Conservation (phyloP, 176 grass and related monocot genomes). For the Alloteropsis semialata region DNA sequence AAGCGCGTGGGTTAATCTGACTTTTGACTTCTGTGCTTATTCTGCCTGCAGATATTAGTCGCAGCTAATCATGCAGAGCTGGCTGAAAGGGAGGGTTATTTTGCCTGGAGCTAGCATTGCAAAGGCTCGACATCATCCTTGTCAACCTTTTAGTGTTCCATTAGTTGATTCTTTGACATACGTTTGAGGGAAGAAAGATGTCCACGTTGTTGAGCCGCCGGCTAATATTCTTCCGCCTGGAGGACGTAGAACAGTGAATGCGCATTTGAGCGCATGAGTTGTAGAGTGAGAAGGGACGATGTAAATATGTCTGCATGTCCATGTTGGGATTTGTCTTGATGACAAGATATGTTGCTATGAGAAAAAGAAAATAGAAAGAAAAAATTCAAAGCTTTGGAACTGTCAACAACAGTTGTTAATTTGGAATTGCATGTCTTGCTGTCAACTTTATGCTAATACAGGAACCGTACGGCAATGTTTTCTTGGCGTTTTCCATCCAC, state of each 20-base stretch:
- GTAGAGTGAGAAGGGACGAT: slow-evolving; percentile 21
- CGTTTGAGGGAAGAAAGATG: not conserved
- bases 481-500: not conserved
- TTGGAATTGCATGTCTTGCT: slow-evolving; percentile 17
- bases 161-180: slow-evolving; percentile 47
- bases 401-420: not conserved
- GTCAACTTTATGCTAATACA: not conserved
- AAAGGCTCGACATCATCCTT: slow-evolving; percentile 28
- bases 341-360: not conserved
- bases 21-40: slow-evolving; percentile 8
- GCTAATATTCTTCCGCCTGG: slow-evolving; percentile 36
- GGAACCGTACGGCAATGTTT: not conserved
- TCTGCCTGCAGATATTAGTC: slow-evolving; percentile 36
- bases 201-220: not conserved
- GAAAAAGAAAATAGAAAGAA: not conserved
- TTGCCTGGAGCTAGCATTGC: slow-evolving; percentile 11
- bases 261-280: slow-evolving; percentile 31
- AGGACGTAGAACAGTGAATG: slow-evolving; percentile 13
- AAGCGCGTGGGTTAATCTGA: slow-evolving; percentile 28
- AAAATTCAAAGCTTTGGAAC: slow-evolving; percentile 11
- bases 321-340: slow-evolving; percentile 1
- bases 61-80: slow-evolving; percentile 26
- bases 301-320: slow-evolving; percentile 38
- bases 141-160: slow-evolving; percentile 1
- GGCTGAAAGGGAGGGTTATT: not conserved